These are phyloP conservation scores for Aspergillus persii DNA, from an alignment of 2,329 filamentous ascomycete species.

Conservation along the genomic window DNA sequence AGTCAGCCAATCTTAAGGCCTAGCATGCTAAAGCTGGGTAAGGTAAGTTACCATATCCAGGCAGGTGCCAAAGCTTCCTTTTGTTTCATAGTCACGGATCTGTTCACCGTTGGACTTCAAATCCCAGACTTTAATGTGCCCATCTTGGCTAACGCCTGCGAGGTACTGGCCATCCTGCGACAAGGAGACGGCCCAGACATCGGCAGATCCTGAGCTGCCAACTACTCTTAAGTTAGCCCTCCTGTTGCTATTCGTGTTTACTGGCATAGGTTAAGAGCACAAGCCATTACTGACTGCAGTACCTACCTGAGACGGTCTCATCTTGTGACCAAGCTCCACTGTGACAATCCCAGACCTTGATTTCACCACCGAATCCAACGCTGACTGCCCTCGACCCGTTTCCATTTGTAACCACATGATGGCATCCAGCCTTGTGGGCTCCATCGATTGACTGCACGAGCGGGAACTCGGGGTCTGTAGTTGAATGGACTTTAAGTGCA, in stretches of 20 bases:
- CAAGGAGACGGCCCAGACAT: slow-evolving; percentile 84
- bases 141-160: slow-evolving; percentile 83
- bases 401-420: slow-evolving; percentile 74
- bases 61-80: slow-evolving; percentile 85
- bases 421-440: slow-evolving; percentile 85
- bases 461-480: slow-evolving; percentile 67
- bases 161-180: slow-evolving; percentile 81
- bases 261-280: not conserved
- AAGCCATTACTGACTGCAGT: not conserved
- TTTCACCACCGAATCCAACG: slow-evolving; percentile 83
- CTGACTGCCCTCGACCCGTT: slow-evolving; percentile 74
- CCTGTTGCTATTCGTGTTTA: not conserved
- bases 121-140: slow-evolving; percentile 87
- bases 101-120: slow-evolving; percentile 56
- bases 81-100: slow-evolving; percentile 83
- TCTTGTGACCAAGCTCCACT: slow-evolving; percentile 56
- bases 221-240: slow-evolving; percentile 13
- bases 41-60: slow-evolving; percentile 66
- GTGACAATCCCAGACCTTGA: slow-evolving; percentile 74
- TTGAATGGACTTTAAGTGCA: slow-evolving; percentile 76
- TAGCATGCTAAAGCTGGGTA: not conserved
- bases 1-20: slow-evolving; percentile 12
- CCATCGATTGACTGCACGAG: slow-evolving; percentile 74
- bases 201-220: slow-evolving; percentile 57
- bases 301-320: slow-evolving; percentile 44